Evolutionary conservation across 1,139 yeast genomes (phyloP).

Genomic region (Geotrichum bryndzae): DNA sequence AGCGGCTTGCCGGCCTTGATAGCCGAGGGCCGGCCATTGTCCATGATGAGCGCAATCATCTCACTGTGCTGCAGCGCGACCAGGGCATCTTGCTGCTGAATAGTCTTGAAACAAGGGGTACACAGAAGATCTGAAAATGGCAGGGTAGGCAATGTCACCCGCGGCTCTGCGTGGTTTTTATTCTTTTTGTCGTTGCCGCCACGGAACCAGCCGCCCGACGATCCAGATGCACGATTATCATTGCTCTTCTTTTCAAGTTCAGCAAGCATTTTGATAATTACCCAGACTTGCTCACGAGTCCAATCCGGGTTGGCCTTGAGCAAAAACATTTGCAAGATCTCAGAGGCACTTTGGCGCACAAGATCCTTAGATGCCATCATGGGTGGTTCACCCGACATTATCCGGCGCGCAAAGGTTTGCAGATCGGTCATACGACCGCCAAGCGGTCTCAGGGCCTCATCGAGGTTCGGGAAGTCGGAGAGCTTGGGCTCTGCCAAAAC

Average conservation of each 20-base stretch:
- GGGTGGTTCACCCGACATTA: constrained; percentile 82
- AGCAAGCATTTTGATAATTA: constrained; percentile 60
- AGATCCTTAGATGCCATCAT: constrained; percentile 69
- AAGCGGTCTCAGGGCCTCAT: constrained; percentile 58
- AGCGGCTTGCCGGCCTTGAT: constrained; percentile 81
- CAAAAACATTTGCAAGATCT: constrained; percentile 75
- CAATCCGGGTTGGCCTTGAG: constrained; percentile 49
- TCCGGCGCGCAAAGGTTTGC: constrained; percentile 82
- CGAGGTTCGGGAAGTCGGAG: constrained; percentile 34
- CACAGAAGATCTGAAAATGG: constrained; percentile 12
- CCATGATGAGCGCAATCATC: constrained; percentile 59
- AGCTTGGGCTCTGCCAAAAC: constrained; percentile 11
- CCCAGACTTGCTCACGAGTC: constrained; percentile 85
- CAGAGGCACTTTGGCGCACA: constrained; percentile 80
- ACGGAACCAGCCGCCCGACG: constrained; percentile 2
- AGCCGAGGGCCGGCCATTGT: constrained; percentile 64
- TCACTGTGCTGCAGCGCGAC: constrained; percentile 75
- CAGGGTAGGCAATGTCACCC: neutral
- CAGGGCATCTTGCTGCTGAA: constrained; percentile 48
- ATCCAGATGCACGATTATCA: neutral
- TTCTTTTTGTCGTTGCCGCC: neutral
- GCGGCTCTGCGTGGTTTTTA: neutral
- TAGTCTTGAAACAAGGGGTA: constrained; percentile 56
- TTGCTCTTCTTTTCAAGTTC: neutral
- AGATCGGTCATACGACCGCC: constrained; percentile 95